Base-by-base conservation (phyloP, 306 rosid genomes). In the Corylus avellana region DNA sequence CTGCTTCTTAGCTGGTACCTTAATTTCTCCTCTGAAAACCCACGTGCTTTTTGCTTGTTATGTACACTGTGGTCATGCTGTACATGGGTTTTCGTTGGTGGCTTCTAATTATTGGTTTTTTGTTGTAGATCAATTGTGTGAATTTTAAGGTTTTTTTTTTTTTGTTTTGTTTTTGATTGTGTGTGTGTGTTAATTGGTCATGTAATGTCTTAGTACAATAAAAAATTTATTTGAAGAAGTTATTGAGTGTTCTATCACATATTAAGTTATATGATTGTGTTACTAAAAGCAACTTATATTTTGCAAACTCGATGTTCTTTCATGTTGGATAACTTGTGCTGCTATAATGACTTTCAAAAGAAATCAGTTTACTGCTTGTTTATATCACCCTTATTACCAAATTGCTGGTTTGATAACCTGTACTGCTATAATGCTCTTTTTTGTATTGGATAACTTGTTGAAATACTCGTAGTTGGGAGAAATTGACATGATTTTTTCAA, bases 1-100 rank as follows among this genome's bases (percentile, higher is more conserved):
- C 75, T 86, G 20, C 99, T 95, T 53, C 94, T 95, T 73, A 93
- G 91, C 90, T 93, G 98, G 98, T 95, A 88, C 17, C 70, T 57
- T 81, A 29, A 27, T 47, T 76, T 76, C 75, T 82, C 73, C 7
- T 1, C 77, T 69, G 8, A 17, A 70, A 72, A 53, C 12, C 27
- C 16, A 64, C 57, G 2, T 70, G 11, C 22, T 20, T 73, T 14
- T 44, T 7, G 54, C 2, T n/a, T 42, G 6, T 29, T 35, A 18
- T 56, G 77, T 57, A 8, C 22, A 39, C 57, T 71, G 44, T 49
- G 49, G 13, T 69, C 16, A 2, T 53, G 14, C 12, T 46, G 17
- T 63, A 12, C 13, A 4, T 75, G 55, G 62, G 70, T 56, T 68
- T 69, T 73, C 72, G 49, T 39, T 70, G 18, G 35, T 25, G 32